Conservation (phyloP, 2,329 filamentous ascomycete genomes). For the Metarhizium album region DNA sequence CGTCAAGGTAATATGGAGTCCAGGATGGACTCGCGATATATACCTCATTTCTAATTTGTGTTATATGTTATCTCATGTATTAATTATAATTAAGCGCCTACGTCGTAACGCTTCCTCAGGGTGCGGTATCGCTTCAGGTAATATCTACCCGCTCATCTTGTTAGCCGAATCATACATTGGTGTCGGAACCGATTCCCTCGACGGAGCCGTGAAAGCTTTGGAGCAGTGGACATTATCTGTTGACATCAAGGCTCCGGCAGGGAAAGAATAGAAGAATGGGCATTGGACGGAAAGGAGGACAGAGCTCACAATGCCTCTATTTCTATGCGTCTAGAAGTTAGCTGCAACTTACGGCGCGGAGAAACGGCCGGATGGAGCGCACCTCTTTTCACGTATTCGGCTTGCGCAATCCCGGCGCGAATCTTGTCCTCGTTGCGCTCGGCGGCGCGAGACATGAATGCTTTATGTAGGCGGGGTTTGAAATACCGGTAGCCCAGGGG, state of each 20-base stretch:
- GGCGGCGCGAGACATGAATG: slow-evolving; percentile 66
- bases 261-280: background rate
- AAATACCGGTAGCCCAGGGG: slow-evolving; percentile 77
- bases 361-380: slow-evolving; percentile 1
- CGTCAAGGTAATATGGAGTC: background rate
- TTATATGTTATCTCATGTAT: background rate
- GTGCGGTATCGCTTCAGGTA: slow-evolving; percentile 87
- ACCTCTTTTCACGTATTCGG: slow-evolving; percentile 90
- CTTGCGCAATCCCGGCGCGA: slow-evolving; percentile 59
- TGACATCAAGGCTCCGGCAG: background rate
- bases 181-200: background rate
- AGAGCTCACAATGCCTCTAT: slow-evolving; percentile 77
- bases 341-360: background rate
- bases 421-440: slow-evolving; percentile 68
- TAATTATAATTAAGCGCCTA: slow-evolving; percentile 20
- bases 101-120: slow-evolving; percentile 68
- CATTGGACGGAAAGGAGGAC: background rate
- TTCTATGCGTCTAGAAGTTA: slow-evolving; percentile 39
- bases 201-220: background rate
- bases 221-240: background rate
- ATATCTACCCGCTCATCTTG: slow-evolving; percentile 45
- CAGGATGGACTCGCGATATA: background rate
- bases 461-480: slow-evolving; percentile 67
- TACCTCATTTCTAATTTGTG: background rate
- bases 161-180: background rate